phyloP scores from a whole-genome alignment of 2,329 filamentous ascomycete genomes.

The Orbilia javanica region DNA sequence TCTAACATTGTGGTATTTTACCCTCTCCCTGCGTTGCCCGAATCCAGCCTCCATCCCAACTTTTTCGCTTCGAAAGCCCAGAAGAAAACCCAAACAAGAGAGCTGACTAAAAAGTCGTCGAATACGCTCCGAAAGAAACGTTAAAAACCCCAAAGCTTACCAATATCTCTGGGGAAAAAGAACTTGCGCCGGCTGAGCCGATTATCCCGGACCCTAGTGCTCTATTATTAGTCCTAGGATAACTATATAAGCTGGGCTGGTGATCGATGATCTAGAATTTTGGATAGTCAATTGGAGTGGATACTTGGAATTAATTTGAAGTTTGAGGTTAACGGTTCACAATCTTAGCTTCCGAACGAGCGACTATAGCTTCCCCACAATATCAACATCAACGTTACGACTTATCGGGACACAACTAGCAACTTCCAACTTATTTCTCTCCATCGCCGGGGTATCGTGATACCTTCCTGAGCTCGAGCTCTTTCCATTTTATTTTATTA shows the following conservation, averaged over 20 bases:
- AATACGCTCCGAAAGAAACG: slow-evolving; percentile 9
- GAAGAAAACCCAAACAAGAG: not conserved
- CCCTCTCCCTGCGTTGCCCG: slow-evolving; percentile 8
- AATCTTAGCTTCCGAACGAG: not conserved
- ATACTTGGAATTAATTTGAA: not conserved
- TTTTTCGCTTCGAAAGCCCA: not conserved
- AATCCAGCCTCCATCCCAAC: not conserved
- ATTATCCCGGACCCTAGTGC: not conserved
- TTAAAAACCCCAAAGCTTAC: not conserved
- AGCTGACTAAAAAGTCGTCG: slow-evolving; percentile 26
- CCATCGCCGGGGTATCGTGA: not conserved
- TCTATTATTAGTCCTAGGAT: not conserved
- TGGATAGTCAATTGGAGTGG: not conserved
- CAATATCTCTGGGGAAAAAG: not conserved
- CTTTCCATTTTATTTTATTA: not conserved
- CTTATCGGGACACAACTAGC: not conserved
- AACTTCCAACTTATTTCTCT: not conserved
- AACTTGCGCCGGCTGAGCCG: slow-evolving; percentile 2
- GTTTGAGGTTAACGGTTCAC: not conserved
- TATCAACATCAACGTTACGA: not conserved
- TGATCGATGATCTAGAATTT: not conserved
- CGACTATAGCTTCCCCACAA: not conserved
- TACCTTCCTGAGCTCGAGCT: not conserved
- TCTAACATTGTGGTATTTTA: slow-evolving; percentile 9
- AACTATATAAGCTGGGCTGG: not conserved